Conservation (phyloP, 1,284 basidiomycete genomes). For the Violaceomyces palustris region DNA sequence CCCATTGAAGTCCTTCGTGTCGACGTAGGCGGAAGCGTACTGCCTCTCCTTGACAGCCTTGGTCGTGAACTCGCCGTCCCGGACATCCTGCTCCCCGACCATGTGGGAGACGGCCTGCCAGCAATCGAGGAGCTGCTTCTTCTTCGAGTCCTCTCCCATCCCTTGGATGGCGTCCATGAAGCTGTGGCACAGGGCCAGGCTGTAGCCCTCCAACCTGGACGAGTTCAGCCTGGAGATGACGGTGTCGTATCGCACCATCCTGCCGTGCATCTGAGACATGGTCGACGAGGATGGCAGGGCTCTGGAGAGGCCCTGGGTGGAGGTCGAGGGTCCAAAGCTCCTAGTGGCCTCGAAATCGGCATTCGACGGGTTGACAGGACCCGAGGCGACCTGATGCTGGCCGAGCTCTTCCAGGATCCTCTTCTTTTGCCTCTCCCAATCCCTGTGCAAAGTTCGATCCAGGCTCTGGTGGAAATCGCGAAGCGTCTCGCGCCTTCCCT, state of each 20-base stretch:
- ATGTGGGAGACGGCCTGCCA: conserved; percentile 56
- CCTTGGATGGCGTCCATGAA: conserved; percentile 39
- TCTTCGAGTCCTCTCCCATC: conserved; percentile 28
- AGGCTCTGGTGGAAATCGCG: conserved; percentile 76
- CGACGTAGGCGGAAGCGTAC: conserved; percentile 57
- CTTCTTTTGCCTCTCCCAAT: conserved; percentile 86
- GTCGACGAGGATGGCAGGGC: background rate
- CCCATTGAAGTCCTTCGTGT: conserved; percentile 12
- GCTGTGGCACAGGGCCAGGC: conserved; percentile 32
- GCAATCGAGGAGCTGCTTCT: conserved; percentile 53
- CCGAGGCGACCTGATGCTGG: conserved; percentile 33
- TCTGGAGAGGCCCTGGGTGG: conserved; percentile 19
- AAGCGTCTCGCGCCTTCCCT: conserved; percentile 76
- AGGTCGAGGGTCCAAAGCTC: conserved; percentile 28
- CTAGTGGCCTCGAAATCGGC: conserved; percentile 4
- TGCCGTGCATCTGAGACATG: conserved; percentile 37
- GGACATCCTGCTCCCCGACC: conserved; percentile 55
- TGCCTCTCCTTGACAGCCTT: conserved; percentile 54
- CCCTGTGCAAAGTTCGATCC: conserved; percentile 68
- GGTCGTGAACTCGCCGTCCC: conserved; percentile 50
- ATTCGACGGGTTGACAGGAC: conserved; percentile 6
- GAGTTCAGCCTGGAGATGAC: conserved; percentile 44
- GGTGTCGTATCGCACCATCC: conserved; percentile 47
- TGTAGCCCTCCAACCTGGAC: conserved; percentile 36
- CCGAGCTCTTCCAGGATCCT: conserved; percentile 85